Conservation (phyloP, 768 basidiomycete species). For the Collybiopsis luxurians region DNA sequence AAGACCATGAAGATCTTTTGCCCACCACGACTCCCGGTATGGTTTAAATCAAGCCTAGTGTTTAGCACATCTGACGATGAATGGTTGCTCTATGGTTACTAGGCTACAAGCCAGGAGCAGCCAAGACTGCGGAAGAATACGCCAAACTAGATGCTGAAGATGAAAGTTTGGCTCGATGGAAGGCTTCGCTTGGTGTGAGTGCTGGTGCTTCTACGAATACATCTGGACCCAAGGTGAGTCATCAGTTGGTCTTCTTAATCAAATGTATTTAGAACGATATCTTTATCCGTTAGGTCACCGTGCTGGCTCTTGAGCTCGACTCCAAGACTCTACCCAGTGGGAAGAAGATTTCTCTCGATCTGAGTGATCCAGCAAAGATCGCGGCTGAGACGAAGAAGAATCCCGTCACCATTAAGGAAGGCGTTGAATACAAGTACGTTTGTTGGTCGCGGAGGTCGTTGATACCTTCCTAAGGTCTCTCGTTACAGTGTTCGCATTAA, state of each 20-base stretch:
- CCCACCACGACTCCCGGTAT: conserved; percentile 69
- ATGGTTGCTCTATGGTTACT: too few species aligned
- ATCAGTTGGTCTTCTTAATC: background rate
- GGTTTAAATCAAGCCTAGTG: background rate
- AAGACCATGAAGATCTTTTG: conserved; percentile 71
- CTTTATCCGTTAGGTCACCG: conserved; percentile 51
- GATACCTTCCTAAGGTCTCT: conserved; percentile 2
- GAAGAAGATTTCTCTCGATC: conserved; percentile 65
- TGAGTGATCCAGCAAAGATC: conserved; percentile 45
- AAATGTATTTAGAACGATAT: background rate
- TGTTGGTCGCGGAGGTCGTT: background rate
- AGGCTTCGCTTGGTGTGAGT: conserved; percentile 86
- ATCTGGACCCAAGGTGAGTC: conserved; percentile 63
- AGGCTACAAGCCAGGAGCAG: conserved; percentile 76
- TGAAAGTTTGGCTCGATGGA: conserved; percentile 94
- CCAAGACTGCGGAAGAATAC: conserved; percentile 68
- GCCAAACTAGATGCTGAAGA: conserved; percentile 85
- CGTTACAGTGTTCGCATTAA: conserved; percentile 65
- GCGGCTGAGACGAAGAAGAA: conserved; percentile 66
- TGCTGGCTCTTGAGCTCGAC: conserved; percentile 73
- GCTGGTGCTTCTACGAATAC: conserved; percentile 42
- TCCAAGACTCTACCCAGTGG: conserved; percentile 62
- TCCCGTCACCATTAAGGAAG: conserved; percentile 77
- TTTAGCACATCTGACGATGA: background rate
- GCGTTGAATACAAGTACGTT: conserved; percentile 83